Evolutionary conservation across 176 grass and related monocot species (phyloP).

Genomic region (Juncus effusus): DNA sequence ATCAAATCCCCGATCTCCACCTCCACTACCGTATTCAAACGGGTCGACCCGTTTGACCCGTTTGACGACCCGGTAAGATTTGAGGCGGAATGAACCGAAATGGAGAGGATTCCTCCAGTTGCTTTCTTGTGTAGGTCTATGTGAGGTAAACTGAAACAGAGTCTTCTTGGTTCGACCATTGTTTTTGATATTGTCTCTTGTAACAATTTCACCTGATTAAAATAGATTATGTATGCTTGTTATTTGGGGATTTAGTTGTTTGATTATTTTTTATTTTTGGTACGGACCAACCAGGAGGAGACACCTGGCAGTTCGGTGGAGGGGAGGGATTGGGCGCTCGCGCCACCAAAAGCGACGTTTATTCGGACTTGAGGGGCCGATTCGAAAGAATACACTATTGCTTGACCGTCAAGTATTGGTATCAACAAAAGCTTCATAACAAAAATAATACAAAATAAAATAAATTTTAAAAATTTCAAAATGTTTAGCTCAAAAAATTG

Average conservation of each 20-base stretch:
- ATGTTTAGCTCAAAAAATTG: neutral
- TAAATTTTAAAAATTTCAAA: constrained; percentile 15
- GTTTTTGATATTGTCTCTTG: constrained; percentile 75
- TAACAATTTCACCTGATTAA: constrained; percentile 73
- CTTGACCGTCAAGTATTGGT: constrained; percentile 98
- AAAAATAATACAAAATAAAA: constrained; percentile 12
- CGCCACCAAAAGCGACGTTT: constrained; percentile 94
- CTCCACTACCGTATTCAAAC: constrained; percentile 60
- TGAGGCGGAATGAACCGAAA: constrained; percentile 83
- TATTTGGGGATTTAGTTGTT: neutral
- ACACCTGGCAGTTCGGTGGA: constrained; percentile 88
- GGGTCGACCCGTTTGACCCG: constrained; percentile 23
- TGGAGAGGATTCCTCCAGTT: constrained; percentile 67
- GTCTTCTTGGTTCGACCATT: constrained; percentile 87
- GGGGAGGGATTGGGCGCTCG: constrained; percentile 68
- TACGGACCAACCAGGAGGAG: constrained; percentile 89
- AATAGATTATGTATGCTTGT: constrained; percentile 4
- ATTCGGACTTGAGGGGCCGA: constrained; percentile 82
- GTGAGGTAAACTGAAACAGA: constrained; percentile 77
- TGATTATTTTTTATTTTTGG: constrained; percentile 3
- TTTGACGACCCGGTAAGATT: constrained; percentile 41
- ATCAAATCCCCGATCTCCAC: constrained; percentile 80
- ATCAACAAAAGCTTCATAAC: constrained; percentile 61
- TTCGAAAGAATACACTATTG: constrained; percentile 92
- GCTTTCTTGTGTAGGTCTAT: constrained; percentile 76